These are phyloP conservation scores for Rhizopogon vulgaris DNA, from an alignment of 768 basidiomycete species.

Conservation along the genomic window DNA sequence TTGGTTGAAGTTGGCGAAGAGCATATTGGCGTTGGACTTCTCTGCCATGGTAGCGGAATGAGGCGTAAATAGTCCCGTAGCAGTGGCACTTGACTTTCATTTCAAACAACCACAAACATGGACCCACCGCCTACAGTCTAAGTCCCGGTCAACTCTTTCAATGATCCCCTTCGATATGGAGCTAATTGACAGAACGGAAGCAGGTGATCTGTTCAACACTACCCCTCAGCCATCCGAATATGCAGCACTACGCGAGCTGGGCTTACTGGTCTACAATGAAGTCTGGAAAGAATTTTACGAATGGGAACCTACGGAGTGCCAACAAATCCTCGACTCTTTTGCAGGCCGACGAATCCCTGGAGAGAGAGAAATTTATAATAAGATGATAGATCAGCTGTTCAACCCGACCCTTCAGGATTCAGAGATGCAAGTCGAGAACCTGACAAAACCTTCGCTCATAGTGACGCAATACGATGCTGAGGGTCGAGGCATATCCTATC, in stretches of 20 bases:
- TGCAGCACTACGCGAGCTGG: constrained; percentile 18
- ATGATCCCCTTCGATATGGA: constrained; percentile 12
- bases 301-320: constrained; percentile 34
- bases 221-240: neutral
- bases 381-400: neutral
- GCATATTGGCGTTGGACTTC: constrained; percentile 44
- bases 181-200: constrained; percentile 21
- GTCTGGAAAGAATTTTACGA: constrained; percentile 42
- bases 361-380: neutral
- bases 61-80: neutral
- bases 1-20: constrained; percentile 96
- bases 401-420: neutral
- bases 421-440: neutral
- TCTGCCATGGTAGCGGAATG: constrained; percentile 28
- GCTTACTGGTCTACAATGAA: constrained; percentile 24
- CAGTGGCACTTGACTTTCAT: neutral
- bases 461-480: constrained; percentile 8
- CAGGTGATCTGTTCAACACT: neutral
- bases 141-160: too few species aligned
- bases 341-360: neutral
- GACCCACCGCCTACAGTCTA: too few species aligned
- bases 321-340: constrained; percentile 17
- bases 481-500: neutral
- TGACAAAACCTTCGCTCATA: neutral
- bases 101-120: constrained; percentile 1